These are phyloP conservation scores for Glebionis coronaria DNA, from an alignment of 129 eudicot genomes.

Conservation along the genomic window DNA sequence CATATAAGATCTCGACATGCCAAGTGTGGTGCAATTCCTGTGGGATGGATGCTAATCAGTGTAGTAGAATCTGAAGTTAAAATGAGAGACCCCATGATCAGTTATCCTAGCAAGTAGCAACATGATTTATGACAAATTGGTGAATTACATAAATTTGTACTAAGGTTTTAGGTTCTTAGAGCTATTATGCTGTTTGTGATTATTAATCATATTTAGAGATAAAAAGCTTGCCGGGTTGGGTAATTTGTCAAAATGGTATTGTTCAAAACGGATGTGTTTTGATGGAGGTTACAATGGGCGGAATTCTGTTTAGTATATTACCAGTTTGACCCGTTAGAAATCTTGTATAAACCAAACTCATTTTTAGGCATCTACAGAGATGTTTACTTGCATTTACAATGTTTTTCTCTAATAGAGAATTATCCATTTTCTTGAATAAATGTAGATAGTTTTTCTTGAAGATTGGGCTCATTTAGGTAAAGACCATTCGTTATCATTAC, in stretches of 20 bases:
- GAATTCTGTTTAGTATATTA: neutral
- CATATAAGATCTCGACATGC: neutral
- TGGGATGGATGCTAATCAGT: neutral
- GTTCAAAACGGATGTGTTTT: neutral
- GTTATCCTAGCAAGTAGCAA: neutral
- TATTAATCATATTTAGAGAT: constrained; percentile 1
- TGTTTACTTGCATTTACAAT: neutral
- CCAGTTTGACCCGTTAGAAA: neutral
- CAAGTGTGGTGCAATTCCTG: neutral
- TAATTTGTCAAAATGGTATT: neutral
- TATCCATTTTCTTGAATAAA: constrained; percentile 11
- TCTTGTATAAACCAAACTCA: neutral
- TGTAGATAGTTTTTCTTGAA: constrained; percentile 63
- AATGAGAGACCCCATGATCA: neutral
- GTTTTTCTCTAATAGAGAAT: neutral
- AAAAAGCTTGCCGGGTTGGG: neutral
- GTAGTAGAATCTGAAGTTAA: neutral
- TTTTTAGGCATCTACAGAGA: neutral
- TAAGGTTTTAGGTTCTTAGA: neutral
- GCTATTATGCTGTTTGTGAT: neutral
- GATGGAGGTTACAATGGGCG: neutral
- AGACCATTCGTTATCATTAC: constrained; percentile 68
- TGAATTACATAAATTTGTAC: constrained; percentile 1
- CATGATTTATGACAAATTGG: constrained; percentile 4
- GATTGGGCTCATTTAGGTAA: constrained; percentile 80